These are phyloP conservation scores for Nepenthes mirabilis DNA, from an alignment of 148 eudicot species.

Conservation along the genomic window DNA sequence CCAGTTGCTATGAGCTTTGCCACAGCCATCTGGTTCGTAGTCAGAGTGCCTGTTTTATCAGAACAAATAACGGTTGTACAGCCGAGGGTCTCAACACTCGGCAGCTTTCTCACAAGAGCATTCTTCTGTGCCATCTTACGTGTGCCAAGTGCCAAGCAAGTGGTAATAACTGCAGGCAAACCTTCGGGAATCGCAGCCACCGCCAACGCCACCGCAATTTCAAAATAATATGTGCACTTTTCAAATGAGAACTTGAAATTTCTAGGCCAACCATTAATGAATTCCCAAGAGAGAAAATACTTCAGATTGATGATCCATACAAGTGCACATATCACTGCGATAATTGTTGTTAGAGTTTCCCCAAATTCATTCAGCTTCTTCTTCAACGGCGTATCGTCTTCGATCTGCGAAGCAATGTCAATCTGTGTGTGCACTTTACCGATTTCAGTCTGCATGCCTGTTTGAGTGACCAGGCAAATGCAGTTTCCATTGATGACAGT, in stretches of 20 bases:
- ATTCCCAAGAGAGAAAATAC: not conserved
- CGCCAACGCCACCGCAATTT: constrained; percentile 1
- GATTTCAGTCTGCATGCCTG: constrained; percentile 10
- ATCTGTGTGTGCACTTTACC: constrained; percentile 13
- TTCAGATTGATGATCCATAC: constrained; percentile 1
- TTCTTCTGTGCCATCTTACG: constrained; percentile 3
- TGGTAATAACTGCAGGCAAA: not conserved
- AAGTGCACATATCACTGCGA: not conserved
- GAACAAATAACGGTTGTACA: constrained; percentile 1
- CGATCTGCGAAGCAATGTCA: constrained; percentile 7
- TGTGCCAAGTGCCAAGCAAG: constrained; percentile 3
- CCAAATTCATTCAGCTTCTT: constrained; percentile 3
- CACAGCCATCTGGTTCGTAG: constrained; percentile 3
- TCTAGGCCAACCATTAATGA: not conserved
- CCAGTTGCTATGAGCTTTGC: not conserved
- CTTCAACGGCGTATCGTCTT: constrained; percentile 10
- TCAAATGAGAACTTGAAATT: constrained; percentile 1
- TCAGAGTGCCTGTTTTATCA: not conserved
- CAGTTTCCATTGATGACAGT: constrained; percentile 11
- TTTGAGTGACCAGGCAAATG: constrained; percentile 9
- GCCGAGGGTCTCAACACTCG: not conserved
- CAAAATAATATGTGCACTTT: constrained; percentile 1
- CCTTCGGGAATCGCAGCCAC: constrained; percentile 3
- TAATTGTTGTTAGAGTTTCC: not conserved
- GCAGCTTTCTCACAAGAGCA: not conserved